Evolutionary conservation across 179 eudicot species (phyloP).

Genomic region (Amaranthus tricolor): DNA sequence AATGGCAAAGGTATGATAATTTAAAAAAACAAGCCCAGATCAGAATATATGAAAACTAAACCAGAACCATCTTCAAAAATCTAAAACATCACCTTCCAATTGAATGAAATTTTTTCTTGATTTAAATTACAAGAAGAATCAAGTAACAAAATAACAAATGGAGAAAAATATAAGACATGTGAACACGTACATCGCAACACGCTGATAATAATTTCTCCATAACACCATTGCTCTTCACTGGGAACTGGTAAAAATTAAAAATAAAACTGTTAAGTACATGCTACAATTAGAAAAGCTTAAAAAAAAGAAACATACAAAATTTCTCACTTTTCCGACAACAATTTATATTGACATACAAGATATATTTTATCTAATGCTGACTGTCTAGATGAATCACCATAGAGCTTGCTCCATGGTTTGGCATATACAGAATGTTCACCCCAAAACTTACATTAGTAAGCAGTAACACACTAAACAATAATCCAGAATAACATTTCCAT

Average conservation of each 20-base stretch:
- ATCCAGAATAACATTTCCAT: neutral
- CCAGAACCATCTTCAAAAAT: too few species aligned
- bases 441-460: neutral
- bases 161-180: neutral
- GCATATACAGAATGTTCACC: neutral
- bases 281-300: neutral
- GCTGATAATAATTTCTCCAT: constrained; percentile 59
- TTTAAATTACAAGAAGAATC: too few species aligned
- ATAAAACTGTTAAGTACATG: neutral
- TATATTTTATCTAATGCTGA: too few species aligned
- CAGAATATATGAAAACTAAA: too few species aligned
- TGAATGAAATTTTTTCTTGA: too few species aligned
- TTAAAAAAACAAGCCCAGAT: too few species aligned
- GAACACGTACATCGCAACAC: constrained; percentile 75
- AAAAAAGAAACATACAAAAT: neutral
- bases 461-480: neutral
- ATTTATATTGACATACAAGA: too few species aligned
- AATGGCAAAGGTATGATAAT: too few species aligned
- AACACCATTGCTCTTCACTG: constrained; percentile 63
- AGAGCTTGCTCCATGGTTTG: too few species aligned
- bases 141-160: too few species aligned
- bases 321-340: neutral
- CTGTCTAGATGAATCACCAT: too few species aligned
- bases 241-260: constrained; percentile 37
- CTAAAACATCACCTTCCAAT: too few species aligned